Evolutionary conservation across 306 rosid genomes (phyloP).

Genomic region (Fagus sylvatica): DNA sequence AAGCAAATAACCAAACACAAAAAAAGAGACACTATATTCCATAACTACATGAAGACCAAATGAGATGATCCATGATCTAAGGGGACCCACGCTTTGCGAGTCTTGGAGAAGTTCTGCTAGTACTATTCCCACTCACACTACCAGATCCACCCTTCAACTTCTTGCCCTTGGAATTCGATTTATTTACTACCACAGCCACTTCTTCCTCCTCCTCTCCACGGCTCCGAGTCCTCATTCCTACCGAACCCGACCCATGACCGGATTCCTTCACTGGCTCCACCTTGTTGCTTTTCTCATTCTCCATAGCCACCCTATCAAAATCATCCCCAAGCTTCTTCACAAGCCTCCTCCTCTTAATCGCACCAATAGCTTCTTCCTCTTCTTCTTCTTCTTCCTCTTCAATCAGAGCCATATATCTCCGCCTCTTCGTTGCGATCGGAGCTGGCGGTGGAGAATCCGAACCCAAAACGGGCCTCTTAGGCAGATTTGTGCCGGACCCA

Average conservation of each 20-base stretch:
- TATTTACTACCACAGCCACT: slow-evolving; percentile 34
- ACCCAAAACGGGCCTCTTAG: slow-evolving; percentile 1
- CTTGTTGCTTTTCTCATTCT: slow-evolving; percentile 13
- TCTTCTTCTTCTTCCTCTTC: slow-evolving; percentile 31
- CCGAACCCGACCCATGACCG: slow-evolving; percentile 9
- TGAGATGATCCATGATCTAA: slow-evolving; percentile 14
- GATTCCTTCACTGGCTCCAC: slow-evolving; percentile 2
- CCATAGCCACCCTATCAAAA: slow-evolving; percentile 71
- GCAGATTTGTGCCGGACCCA: background rate
- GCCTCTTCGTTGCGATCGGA: slow-evolving; percentile 50
- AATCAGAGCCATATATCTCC: slow-evolving; percentile 38
- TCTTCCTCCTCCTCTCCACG: slow-evolving; percentile 34
- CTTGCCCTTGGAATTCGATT: slow-evolving; percentile 23
- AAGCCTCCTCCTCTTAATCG: slow-evolving; percentile 41
- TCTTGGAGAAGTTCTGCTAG: slow-evolving; percentile 54
- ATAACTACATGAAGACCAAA: slow-evolving; percentile 2
- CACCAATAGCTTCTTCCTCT: background rate
- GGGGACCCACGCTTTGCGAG: slow-evolving; percentile 35
- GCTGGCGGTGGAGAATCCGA: slow-evolving; percentile 69
- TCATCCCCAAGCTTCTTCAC: slow-evolving; percentile 85
- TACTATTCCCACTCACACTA: slow-evolving; percentile 21
- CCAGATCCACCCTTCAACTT: slow-evolving; percentile 21
- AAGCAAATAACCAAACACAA: too few species aligned
- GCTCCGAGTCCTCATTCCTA: slow-evolving; percentile 24
- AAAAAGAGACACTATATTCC: background rate